Evolutionary conservation across 2,329 filamentous ascomycete species (phyloP).

Genomic region (Alternaria postmessia): DNA sequence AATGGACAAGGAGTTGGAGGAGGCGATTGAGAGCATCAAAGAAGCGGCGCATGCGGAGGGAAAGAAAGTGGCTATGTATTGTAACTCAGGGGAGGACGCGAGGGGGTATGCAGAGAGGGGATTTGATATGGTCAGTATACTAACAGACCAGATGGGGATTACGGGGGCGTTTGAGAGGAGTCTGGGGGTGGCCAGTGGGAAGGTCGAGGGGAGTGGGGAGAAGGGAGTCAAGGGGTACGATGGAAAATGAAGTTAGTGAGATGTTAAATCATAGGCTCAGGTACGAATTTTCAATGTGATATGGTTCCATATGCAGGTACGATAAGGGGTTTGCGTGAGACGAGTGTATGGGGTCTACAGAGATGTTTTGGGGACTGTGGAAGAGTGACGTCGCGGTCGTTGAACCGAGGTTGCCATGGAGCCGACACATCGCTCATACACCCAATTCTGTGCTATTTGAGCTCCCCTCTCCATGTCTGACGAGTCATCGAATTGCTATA

Average conservation of each 20-base stretch:
- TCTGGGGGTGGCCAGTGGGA: conserved; percentile 45
- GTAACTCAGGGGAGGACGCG: conserved; percentile 61
- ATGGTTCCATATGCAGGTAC: not conserved
- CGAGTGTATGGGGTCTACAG: not conserved
- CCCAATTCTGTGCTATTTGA: too few relatives aligned
- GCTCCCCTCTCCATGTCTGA: too few relatives aligned
- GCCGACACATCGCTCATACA: too few relatives aligned
- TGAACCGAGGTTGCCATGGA: too few relatives aligned
- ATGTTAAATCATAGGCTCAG: too few relatives aligned
- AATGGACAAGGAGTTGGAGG: conserved; percentile 60
- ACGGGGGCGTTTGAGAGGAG: conserved; percentile 51
- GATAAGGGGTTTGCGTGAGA: not conserved
- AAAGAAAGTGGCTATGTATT: conserved; percentile 65
- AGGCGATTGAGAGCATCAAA: conserved; percentile 61
- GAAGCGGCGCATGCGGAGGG: conserved; percentile 61
- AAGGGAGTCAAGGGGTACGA: conserved; percentile 33
- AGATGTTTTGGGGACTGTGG: too few relatives aligned
- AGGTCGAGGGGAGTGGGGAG: conserved; percentile 18
- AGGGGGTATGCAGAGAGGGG: conserved; percentile 61
- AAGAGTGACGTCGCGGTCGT: too few relatives aligned
- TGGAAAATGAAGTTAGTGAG: conserved; percentile 14
- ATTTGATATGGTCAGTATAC: conserved; percentile 62
- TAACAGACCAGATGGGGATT: conserved; percentile 57
- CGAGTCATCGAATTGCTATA: too few relatives aligned
- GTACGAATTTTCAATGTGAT: not conserved